Evolutionary conservation across 352 stramenopile species (phyloP), one percentile per base, ranked within the genome.

Genomic region (Globisporangium spinosum): DNA sequence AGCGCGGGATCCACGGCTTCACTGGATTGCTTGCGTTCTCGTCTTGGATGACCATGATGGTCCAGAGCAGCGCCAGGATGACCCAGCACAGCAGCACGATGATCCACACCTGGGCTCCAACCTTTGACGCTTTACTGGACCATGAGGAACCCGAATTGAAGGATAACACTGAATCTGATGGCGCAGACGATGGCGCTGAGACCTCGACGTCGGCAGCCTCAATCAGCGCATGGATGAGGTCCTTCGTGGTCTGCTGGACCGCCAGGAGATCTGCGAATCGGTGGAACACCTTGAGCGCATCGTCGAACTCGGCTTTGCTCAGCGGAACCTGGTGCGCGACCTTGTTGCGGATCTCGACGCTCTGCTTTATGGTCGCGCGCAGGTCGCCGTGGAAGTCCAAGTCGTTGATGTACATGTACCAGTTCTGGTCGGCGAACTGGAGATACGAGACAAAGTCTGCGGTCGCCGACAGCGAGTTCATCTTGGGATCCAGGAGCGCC

Each of bases 331-430:
- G 59, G 38, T 10, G 43, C 25, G 32, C 59, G 43, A 65, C 59
- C 43, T 57, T 56, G 43, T 55, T 65, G 59, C 59, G 59, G 27
- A 65, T 57, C 59, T 65, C 59, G 40, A 38, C 43, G 43, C 59
- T 65, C 59, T 56, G 23, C 34, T 54, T 53, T 25, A 65, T 25
- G 25, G 32, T 49, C 59, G 59, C 17, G 59, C 59, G 59, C 43
- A 65, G 43, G 59, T 65, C 59, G 27, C 59, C 43, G 27, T 65
- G 59, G 43, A 65, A 65, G 43, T 65, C 40, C 59, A 65, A 43
- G 40, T 56, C 59, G 7, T 29, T 43, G 23, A 65, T 29, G 43
- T 65, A 65, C 27, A 57, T 65, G 59, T 65, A 54, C 59, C 59
- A 65, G 40, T 65, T 65, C 59, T 65, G 59, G 20, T 65, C 43